Base-by-base conservation (phyloP, 2,329 filamentous ascomycete genomes). In the Emmonsiellopsis sp. region DNA sequence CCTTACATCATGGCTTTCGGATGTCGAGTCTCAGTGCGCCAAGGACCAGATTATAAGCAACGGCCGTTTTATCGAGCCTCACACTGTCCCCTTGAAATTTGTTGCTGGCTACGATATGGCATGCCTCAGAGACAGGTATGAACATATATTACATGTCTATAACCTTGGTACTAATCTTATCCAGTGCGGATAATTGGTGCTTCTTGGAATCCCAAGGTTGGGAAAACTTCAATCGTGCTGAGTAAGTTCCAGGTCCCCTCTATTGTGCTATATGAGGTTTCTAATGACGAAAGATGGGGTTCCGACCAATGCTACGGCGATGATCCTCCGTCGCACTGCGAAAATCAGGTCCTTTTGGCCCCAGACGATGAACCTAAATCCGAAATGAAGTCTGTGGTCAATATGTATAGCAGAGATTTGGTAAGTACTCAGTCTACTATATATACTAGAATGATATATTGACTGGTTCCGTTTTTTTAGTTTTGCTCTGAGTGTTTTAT, bases 401-500 rank as follows among this genome's bases (percentile, higher is more conserved):
- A 56, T 48, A 14, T 52, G 33, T 59, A 59, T 53, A 52, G 52
- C 27, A 47, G 48, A 46, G 57, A 59, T 33, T 49, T 57, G 49
- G 57, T 59, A 44, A 53, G 51, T 5, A 17, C 10, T 11, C 13
- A 39, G 2, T 34, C 39, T 39, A 17, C 6, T 39, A 17, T 6
- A 21, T 27, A 14, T 13, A 42, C 34, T 36, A 11, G 6, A 8
- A 11, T 37, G 2, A 13, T 13, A 33, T 13, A 17, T 6, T 8
- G 14, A 42, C 45, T 53, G 31, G 42, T 37, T 27, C 33, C 32
- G 21, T 21, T 39, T 43, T 40, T 42, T 17, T 53, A 59, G 57
- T 59, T 58, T 42, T 59, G 57, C 39, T 58, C 56, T 52, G 57
- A 59, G 50, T 59, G 57, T 39, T 59, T 59, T 37, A 46, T 59